Evolutionary conservation across 129 eudicot genomes (phyloP), one percentile per base, ranked within the genome.

Genomic region (Dittrichia graveolens): DNA sequence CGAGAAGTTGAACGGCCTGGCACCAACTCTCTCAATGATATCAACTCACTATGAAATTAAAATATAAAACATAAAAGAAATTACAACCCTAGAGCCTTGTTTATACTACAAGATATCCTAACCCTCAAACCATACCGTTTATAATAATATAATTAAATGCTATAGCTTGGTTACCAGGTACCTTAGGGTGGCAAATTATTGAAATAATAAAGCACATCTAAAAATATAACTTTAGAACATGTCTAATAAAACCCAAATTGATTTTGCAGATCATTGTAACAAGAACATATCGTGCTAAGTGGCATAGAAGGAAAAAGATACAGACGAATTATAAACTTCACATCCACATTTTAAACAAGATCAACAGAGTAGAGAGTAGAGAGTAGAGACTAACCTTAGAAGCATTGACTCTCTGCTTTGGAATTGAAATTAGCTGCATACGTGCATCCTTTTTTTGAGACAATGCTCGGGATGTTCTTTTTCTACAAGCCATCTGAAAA

Each of bases 381-480:
- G 63, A 13, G 15, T 12, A 35, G 2, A 14, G 12, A 71, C 75
- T 80, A 63, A 93, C 98, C 92, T 92, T 92, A 13, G 83, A 72
- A 59, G 73, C 54, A 67, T 77, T 84, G 34, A 84, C 76, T 79
- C 86, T 87, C 61, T 8, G 83, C 77, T 85, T 90, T 12, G 86
- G 84, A 64, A 75, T 78, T 65, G 92, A 90, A 74, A 94, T 85
- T 58, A 94, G 74, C 83, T 86, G 93, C 12, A 86, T 78, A 43
- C 91, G 88, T 70, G 88, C 82, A 82, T 94, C 97, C 79, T 71
- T 84, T 75, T 88, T 90, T 60, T 82, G 89, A 31, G 90, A 87
- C 79, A 87, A 85, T 12, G 88, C 92, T 43, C 84, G 84, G n/a
- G 95, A 87, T 40, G 81, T 87, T 69, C 79, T 82, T 72, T 83